Base-by-base conservation (phyloP, 192 early-diverging fungal genomes). In the Podila epicladia region DNA sequence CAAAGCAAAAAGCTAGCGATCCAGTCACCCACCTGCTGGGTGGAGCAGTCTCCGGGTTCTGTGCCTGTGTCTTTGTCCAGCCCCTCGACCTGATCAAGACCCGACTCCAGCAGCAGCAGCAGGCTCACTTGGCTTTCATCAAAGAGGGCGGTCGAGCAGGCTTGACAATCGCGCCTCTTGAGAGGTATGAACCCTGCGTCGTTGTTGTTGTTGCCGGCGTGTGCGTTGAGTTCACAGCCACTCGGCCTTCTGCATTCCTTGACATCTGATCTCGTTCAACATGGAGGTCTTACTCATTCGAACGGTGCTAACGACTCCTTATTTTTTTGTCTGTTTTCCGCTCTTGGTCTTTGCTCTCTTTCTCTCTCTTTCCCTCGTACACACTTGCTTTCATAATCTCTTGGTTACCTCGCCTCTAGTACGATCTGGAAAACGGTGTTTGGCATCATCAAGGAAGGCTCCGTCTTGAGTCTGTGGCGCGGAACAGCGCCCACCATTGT, bases 1-100 rank as follows among this genome's bases (percentile, higher is more conserved):
- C 77, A 17, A 80, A 80, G 35, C 72, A 75, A 50, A 82, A 75
- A 75, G 64, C 73, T 71, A 84, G 79, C 45, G 74, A 73, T 45
- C 84, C 87, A 1, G 38, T 74, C 0, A 82, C 92, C 9, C 94
- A 97, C 73, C 76, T 95, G 55, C 62, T 89, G 13, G 93, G 90
- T 0, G 97, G 97, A 1, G 95, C 91, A 0, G 33, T 94, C 15
- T 94, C 93, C 4, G 95, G 95, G 13, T 72, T 96, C 51, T 83
- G 89, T 9, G 90, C 94, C 17, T 96, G 96, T 53, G 77, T 94
- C 22, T 65, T 91, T 41, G 86, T 98, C 35, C 97, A 98, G 78
- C 97, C 97, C 0, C 90, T 98, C 28, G 97, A 98, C 78, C 84
- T 98, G 48, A 74, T 95, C 66, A 95, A 95, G 69, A 95, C 94